Base-by-base conservation (phyloP, 73 alveolate species). In the Paramecium tetraurelia region DNA sequence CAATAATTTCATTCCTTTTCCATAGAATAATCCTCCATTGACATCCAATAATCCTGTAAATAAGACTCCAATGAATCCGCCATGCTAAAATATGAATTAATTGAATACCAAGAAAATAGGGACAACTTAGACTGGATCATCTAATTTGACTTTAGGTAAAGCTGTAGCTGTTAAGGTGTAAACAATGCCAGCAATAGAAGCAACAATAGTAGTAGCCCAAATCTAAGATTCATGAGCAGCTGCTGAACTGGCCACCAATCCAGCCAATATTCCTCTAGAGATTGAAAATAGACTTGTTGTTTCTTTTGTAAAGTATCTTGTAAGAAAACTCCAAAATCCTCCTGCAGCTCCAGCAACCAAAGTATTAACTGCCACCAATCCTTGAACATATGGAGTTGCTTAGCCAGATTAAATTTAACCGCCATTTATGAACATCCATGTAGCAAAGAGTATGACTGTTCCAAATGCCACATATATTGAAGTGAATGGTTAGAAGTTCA, bases 391-490 rank as follows among this genome's bases (percentile, higher is more conserved):
- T 35, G 63, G 87, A 18, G 58, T 22, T 35, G 58, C 18, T 21
- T 75, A 33, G 5, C 68, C 87, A 38, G 20, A 35, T 75, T 33
- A 11, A 20, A 75, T 41, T 3, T 22, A 21, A 12, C 87, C 87
- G 11, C 31, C 86, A 71, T 33, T 36, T 11, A 71, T 24, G 86
- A 71, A 71, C 58, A 71, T 33, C 86, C 86, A 71, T 11, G 86
- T 20, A 4, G 86, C 59, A 36, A 71, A 71, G 7, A 71, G 50
- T 18, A 71, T 36, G 2, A 75, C 21, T 35, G 87, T 20, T 8
- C 87, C 68, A 20, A 75, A 75, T 75, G 87, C 68, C 12, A 75
- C 87, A 35, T 75, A 75, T 33, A 75, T 41, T 75, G 87, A 41
- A n/a, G 43, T 38, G 10, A 38, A 41, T 35, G 87, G 31, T 20